Evolutionary conservation across 2,329 filamentous ascomycete species (phyloP).

Genomic region (Sclerotinia minor): DNA sequence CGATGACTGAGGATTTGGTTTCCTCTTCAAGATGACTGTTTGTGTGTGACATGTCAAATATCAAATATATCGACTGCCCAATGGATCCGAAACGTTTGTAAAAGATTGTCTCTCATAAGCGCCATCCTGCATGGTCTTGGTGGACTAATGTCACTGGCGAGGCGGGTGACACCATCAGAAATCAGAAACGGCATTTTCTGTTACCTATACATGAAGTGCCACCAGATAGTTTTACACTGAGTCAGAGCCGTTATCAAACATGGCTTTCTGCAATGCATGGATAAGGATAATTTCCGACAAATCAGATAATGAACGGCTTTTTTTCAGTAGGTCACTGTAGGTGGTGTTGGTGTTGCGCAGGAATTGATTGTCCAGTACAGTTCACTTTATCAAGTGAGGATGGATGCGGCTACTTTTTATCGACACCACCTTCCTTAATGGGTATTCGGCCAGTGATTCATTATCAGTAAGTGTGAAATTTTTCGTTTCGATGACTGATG

Average conservation of each 20-base stretch:
- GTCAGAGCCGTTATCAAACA: conserved; percentile 14
- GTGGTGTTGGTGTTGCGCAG: not conserved
- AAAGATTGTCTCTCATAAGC: not conserved
- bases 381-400: not conserved
- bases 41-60: not conserved
- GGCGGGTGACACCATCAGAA: conserved; percentile 1
- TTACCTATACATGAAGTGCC: not conserved
- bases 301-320: not conserved
- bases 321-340: not conserved
- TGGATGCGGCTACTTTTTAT: not conserved
- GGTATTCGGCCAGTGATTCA: conserved; percentile 5
- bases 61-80: not conserved
- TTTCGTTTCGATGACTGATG: not conserved
- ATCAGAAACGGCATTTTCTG: not conserved
- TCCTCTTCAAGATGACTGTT: not conserved
- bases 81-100: not conserved
- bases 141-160: not conserved
- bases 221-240: not conserved
- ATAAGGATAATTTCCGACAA: not conserved
- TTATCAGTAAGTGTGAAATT: not conserved
- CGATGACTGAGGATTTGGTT: not conserved
- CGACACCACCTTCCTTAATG: conserved; percentile 10
- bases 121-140: not conserved
- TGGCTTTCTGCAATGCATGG: not conserved
- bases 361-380: not conserved